phyloP scores from a whole-genome alignment of 129 eudicot genomes.

The Daucus carota region DH1_v3.0 NC_030382.2:57796501-57797000 shows the following conservation, averaged over 20 bases:
- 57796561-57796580: conserved; percentile 13
- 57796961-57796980: too few relatives aligned
- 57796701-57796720: too few relatives aligned
- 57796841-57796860: too few relatives aligned
- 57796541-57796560: conserved; percentile 3
- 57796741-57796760: not conserved
- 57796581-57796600: conserved; percentile 19
- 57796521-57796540: conserved; percentile 74
- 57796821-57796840: too few relatives aligned
- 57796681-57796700: not conserved
- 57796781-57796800: not conserved
- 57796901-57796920: too few relatives aligned
- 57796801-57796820: not conserved
- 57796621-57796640: not conserved
- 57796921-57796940: too few relatives aligned
- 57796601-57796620: conserved; percentile 15
- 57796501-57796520: conserved; percentile 85
- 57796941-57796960: too few relatives aligned
- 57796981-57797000: too few relatives aligned
- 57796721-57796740: not conserved
- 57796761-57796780: not conserved
- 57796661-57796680: too few relatives aligned
- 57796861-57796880: too few relatives aligned
- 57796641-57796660: too few relatives aligned
- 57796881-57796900: too few relatives aligned